Evolutionary conservation across 257 asterid species (phyloP), one percentile per base, ranked within the genome.

Genomic region (Ophiorrhiza pumila): DNA sequence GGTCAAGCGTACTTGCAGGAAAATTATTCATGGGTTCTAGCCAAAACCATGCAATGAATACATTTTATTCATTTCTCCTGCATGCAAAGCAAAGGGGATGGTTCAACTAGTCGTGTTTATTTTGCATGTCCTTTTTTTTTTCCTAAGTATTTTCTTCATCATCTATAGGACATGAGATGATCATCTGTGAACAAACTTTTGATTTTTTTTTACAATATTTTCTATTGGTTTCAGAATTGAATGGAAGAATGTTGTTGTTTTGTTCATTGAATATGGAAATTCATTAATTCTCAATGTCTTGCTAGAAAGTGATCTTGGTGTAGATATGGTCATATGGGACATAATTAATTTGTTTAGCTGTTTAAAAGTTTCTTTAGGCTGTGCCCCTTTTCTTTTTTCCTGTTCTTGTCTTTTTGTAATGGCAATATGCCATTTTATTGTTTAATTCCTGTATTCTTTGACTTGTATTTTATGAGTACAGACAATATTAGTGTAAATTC

Each of bases 1-100:
- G 96, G 55, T 92, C 74, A 90, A 87, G 81, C 80, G 59, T 11
- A 82, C 78, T 4, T 90, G 92, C 70, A 75, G 86, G 4, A 87
- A 65, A 68, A 73, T 92, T 63, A 86, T 74, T 72, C 82, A 83
- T 81, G 85, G 89, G 11, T 78, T 71, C 52, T 83, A 75, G 47
- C 10, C 20, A 37, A 2, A 63, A 39, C 7, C 42, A 23, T 58
- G 79, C 35, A 47, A 18, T 58, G 59, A 18, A 2, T 12, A 27
- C 39, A 20, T 42, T 20, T 25, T 29, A 66, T 17, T 1, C 23
- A 10, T 20, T 29, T 39, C 35, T 20, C 63, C 31, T 52, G 63
- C 43, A 60, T 41, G 56, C 58, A 27, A 29, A n/a, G 25, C 41
- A 22, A 35, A 35, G n/a, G n/a, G n/a, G n/a, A n/a, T n/a, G n/a